Base-by-base conservation (phyloP, 257 asterid species). In the Verbascum thapsus region DNA sequence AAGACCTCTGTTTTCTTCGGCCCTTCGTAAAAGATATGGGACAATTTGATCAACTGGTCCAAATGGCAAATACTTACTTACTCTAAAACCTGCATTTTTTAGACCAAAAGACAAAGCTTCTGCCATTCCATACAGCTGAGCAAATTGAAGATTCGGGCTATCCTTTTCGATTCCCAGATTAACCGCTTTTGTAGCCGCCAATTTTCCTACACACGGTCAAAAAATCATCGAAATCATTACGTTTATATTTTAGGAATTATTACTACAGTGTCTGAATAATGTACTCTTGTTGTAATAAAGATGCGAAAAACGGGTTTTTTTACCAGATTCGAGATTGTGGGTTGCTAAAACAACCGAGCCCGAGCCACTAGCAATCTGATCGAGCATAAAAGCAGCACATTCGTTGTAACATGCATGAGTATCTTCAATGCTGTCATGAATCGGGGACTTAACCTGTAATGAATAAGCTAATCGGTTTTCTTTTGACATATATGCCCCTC, bases 41-140 rank as follows among this genome's bases (percentile, higher is more conserved):
- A 90, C 90, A 11, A 90, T 81, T 62, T 87, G 88, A 23, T 86
- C 97, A 0, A 94, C 85, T 0, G 95, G 96, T 9, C 99, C 99
- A 61, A 82, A 90, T 10, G 97, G 97, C 78, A 85, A 47, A 38
- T 94, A 94, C 49, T 91, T 91, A 72, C 95, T 88, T 0, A 91
- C 96, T 12, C 78, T 69, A 41, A 80, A 86, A 11, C 98, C 99
- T 0, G 80, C 97, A 39, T 82, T 85, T 56, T 71, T 66, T 79
- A 94, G 44, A 3, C 92, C 90, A 35, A 74, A 85, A 0, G 99
- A 78, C 3, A 94, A 75, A 0, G 80, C 69, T 1, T 94, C 99
- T 0, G 97, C 81, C 99, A 94, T 94, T 53, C 95, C 97, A 51
- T 90, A 90, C 0, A 94, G 88, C 69, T 90, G 99, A 5, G 96